Evolutionary conservation across 192 early-diverging fungal species (phyloP).

Genomic region (Gamsiella multidivaricata): DNA sequence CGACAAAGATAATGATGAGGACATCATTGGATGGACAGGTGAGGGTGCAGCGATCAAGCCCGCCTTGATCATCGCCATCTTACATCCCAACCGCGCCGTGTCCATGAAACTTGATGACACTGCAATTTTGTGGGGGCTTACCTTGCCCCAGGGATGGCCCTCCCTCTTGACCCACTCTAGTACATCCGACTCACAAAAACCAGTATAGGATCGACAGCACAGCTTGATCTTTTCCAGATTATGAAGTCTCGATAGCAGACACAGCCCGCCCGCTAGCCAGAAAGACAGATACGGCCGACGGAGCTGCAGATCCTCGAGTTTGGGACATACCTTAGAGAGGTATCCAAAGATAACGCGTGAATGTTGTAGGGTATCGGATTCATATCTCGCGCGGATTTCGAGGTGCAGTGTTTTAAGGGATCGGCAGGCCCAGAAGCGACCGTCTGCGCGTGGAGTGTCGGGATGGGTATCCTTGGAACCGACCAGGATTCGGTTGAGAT

Average conservation of each 20-base stretch:
- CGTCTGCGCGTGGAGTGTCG: conserved; percentile 14
- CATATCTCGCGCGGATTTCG: conserved; percentile 14
- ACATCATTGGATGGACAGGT: neutral
- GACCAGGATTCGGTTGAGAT: conserved; percentile 11
- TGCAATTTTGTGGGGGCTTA: neutral
- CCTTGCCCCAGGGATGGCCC: conserved; percentile 19
- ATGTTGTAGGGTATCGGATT: conserved; percentile 16
- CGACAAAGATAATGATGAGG: neutral
- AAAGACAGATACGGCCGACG: conserved; percentile 14
- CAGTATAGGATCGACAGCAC: conserved; percentile 15
- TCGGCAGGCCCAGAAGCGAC: conserved; percentile 21
- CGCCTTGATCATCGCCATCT: conserved; percentile 20
- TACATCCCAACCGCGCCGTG: neutral
- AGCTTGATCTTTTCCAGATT: conserved; percentile 11
- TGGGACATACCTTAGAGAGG: conserved; percentile 5
- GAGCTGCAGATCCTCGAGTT: conserved; percentile 8
- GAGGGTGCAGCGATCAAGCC: neutral
- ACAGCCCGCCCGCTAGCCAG: conserved; percentile 12
- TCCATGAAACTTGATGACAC: conserved; percentile 1
- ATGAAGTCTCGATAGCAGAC: conserved; percentile 14
- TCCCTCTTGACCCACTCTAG: conserved; percentile 22
- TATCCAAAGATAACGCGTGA: conserved; percentile 27
- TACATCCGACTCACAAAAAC: conserved; percentile 10
- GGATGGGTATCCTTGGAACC: conserved; percentile 25
- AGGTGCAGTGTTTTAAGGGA: conserved; percentile 10